Conservation (phyloP, 2,329 filamentous ascomycete species). For the Aphanocladium album region DNA sequence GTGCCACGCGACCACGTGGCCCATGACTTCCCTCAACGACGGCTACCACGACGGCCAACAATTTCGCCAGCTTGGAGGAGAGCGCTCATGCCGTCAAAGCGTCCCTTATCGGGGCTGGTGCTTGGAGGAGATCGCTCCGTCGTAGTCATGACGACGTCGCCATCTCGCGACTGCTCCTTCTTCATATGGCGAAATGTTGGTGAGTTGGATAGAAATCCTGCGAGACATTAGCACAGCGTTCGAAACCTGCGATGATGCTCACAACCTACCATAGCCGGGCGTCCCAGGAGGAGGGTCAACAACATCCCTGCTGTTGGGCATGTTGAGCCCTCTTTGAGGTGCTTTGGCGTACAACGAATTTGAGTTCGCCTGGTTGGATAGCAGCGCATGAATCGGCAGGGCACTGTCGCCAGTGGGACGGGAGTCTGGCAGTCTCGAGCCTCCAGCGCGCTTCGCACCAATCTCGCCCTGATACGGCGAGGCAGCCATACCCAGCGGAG, state of each 20-base stretch:
- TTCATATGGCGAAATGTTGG: conserved; percentile 28
- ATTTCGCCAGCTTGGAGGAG: conserved; percentile 55
- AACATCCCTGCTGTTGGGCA: conserved; percentile 18
- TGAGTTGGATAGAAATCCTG: conserved; percentile 30
- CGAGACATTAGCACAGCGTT: conserved; percentile 23
- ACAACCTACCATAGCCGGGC: conserved; percentile 31
- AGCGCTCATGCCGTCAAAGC: conserved; percentile 54
- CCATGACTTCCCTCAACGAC: conserved; percentile 3
- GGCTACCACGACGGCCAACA: conserved; percentile 39
- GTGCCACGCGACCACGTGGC: background rate
- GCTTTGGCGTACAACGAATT: conserved; percentile 12
- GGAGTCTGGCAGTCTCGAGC: conserved; percentile 18
- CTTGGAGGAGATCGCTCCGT: conserved; percentile 21
- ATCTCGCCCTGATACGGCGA: background rate
- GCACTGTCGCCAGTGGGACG: conserved; percentile 46
- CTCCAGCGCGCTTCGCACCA: background rate
- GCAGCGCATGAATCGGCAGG: conserved; percentile 50
- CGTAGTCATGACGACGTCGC: conserved; percentile 28
- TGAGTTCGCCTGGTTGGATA: conserved; percentile 34
- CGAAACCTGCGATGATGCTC: conserved; percentile 13
- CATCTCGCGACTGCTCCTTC: conserved; percentile 24
- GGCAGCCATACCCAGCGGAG: background rate
- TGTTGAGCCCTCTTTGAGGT: conserved; percentile 12
- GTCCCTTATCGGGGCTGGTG: conserved; percentile 23
- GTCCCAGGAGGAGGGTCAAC: background rate